These are phyloP conservation scores for Penicillium decumbens DNA, from an alignment of 2,329 filamentous ascomycete genomes.

Conservation along the genomic window DNA sequence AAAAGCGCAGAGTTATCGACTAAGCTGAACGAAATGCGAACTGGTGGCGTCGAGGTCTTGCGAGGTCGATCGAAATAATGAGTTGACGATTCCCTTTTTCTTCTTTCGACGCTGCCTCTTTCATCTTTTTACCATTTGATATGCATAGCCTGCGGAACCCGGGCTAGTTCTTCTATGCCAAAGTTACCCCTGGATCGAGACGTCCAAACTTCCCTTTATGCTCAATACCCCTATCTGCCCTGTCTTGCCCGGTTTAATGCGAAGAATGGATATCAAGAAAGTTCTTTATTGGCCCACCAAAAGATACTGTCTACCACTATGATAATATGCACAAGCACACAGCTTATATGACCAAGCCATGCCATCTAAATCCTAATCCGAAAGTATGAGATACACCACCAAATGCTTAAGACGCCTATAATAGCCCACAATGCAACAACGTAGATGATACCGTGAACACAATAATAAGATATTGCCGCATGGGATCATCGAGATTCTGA, in stretches of 20 bases:
- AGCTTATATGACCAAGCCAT: constrained; percentile 8
- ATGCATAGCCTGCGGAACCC: constrained; percentile 1
- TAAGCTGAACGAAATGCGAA: constrained; percentile 53
- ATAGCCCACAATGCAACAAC: constrained; percentile 12
- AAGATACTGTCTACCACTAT: constrained; percentile 3
- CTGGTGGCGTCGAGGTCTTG: constrained; percentile 52
- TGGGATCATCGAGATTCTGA: constrained; percentile 13
- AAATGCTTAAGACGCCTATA: constrained; percentile 14
- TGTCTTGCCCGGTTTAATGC: neutral
- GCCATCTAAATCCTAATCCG: constrained; percentile 1
- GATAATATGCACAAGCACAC: constrained; percentile 13
- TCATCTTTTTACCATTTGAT: neutral
- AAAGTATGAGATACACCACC: neutral
- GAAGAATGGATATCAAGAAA: neutral
- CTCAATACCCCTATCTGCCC: constrained; percentile 11
- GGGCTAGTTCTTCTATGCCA: neutral
- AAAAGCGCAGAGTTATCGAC: constrained; percentile 48
- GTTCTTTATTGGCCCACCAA: neutral
- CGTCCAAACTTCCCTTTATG: constrained; percentile 5
- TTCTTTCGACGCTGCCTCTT: neutral
- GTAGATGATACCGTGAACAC: neutral
- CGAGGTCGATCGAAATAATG: constrained; percentile 34
- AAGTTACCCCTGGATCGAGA: neutral
- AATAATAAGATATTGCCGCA: neutral
- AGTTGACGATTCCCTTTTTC: constrained; percentile 3